A percentile compares a stretch with the other conserved stretches of the same genome.
Evolutionary conservation across 2,329 filamentous ascomycete genomes (phyloP).

Genomic region (Coniochaeta prunicola): DNA sequence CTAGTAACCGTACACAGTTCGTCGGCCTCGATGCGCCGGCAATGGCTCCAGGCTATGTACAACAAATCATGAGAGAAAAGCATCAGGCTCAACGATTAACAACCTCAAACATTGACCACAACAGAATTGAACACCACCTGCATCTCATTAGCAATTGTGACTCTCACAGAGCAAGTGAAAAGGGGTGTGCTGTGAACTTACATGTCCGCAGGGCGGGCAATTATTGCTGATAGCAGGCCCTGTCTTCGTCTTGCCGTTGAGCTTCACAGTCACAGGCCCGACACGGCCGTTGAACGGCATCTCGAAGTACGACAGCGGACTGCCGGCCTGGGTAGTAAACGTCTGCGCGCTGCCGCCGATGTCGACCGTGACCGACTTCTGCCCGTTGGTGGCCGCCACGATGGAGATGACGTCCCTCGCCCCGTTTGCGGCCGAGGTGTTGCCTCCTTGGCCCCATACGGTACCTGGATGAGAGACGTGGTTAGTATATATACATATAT

Average conservation of each 20-base stretch:
- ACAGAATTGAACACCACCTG: conserved; percentile 1
- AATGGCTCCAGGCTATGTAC: not conserved
- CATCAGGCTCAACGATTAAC: not conserved
- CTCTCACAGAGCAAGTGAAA: not conserved
- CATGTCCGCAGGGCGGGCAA: conserved; percentile 17
- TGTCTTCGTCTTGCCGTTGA: conserved; percentile 26
- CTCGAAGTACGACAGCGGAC: conserved; percentile 26
- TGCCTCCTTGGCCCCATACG: conserved; percentile 29
- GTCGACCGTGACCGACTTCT: conserved; percentile 25
- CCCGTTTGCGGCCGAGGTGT: conserved; percentile 24
- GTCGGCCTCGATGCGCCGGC: not conserved
- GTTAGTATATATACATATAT: conserved; percentile 4
- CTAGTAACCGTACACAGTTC: too few species aligned
- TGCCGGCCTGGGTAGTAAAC: conserved; percentile 18
- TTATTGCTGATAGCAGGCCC: conserved; percentile 27
- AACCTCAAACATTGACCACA: not conserved
- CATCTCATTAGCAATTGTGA: not conserved
- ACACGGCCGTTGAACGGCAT: conserved; percentile 27
- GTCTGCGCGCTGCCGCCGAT: conserved; percentile 27
- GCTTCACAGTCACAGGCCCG: conserved; percentile 29
- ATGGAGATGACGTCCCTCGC: conserved; percentile 37
- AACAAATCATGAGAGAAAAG: not conserved
- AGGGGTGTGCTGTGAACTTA: conserved; percentile 10
- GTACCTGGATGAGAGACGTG: conserved; percentile 22
- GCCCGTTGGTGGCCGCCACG: conserved; percentile 25